Percentiles rank a stretch among this genome's conserved stretches.
These are phyloP conservation scores for Aspergillus bridgeri DNA, from an alignment of 495 filamentous ascomycete species.

Conservation along the genomic window DNA sequence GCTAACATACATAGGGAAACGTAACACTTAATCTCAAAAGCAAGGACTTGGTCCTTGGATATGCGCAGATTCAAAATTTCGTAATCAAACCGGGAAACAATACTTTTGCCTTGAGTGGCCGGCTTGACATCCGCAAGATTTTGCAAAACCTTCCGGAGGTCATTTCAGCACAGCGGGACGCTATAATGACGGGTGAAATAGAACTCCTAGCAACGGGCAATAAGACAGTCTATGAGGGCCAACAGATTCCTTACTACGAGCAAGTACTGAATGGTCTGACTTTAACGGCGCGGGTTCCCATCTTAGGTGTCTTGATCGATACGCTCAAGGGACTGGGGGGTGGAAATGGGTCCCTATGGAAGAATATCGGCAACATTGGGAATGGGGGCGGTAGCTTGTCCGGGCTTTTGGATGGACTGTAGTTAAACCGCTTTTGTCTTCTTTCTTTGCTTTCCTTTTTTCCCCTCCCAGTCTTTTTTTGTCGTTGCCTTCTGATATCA, in stretches of 20 bases:
- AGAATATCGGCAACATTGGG: neutral
- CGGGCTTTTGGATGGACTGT: neutral
- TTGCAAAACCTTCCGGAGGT: conserved; percentile 35
- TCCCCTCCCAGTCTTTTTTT: no score
- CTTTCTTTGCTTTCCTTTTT: no score
- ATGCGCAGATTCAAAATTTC: conserved; percentile 38
- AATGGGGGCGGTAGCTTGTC: neutral
- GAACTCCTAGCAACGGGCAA: conserved; percentile 40
- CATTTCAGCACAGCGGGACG: conserved; percentile 26
- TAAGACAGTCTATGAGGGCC: conserved; percentile 38
- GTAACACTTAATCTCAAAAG: conserved; percentile 41
- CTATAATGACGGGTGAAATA: conserved; percentile 35
- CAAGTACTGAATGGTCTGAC: conserved; percentile 41
- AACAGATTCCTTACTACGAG: conserved; percentile 43
- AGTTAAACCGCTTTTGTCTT: no score
- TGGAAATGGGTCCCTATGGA: neutral
- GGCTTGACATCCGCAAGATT: conserved; percentile 12
- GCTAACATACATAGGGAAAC: conserved; percentile 29
- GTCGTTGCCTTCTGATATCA: no score
- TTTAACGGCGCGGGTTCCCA: conserved; percentile 32
- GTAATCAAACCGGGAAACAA: conserved; percentile 45
- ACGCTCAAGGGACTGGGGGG: conserved; percentile 16
- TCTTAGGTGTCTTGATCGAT: conserved; percentile 34
- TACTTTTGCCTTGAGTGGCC: conserved; percentile 34
- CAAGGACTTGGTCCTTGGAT: conserved; percentile 36